phyloP scores from a whole-genome alignment of 169 alveolate species.

The Amoebophrya sp. region DNA sequence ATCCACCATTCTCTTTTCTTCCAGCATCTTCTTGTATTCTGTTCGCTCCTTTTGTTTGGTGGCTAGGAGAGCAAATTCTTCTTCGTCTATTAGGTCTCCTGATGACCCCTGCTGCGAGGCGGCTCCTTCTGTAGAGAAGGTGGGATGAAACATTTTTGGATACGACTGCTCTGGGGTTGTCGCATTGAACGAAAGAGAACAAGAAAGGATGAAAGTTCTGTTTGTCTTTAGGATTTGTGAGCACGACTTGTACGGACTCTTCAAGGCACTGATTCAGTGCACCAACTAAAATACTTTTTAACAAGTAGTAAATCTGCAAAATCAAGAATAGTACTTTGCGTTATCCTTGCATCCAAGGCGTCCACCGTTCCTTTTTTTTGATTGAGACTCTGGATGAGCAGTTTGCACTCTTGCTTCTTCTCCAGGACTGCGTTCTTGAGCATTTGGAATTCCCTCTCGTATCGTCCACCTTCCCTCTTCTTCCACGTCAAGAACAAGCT shows the following conservation, averaged over 20 bases:
- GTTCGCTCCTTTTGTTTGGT: conserved; percentile 3
- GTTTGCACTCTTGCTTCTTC: neutral
- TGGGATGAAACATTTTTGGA: too few species aligned
- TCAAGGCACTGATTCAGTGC: neutral
- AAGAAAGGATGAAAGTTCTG: neutral
- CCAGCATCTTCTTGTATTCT: neutral
- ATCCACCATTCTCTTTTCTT: neutral
- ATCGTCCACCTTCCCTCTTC: neutral
- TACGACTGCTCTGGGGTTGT: neutral
- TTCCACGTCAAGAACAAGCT: neutral
- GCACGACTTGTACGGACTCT: too few species aligned
- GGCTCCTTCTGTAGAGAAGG: too few species aligned
- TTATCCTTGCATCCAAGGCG: neutral
- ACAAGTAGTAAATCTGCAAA: neutral
- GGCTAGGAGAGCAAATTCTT: neutral
- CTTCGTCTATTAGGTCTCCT: conserved; percentile 2
- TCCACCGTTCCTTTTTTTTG: neutral
- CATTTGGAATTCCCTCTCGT: neutral
- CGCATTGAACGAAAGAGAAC: neutral
- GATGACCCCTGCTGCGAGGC: too few species aligned
- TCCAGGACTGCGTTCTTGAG: neutral
- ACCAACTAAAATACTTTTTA: neutral
- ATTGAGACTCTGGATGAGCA: neutral
- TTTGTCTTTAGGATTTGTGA: neutral
- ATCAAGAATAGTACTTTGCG: neutral